A percentile compares a stretch with the other conserved stretches of the same genome.
These are phyloP conservation scores for Aspergillus terreus DNA, from an alignment of 2,329 filamentous ascomycete genomes.

Conservation along the genomic window DNA sequence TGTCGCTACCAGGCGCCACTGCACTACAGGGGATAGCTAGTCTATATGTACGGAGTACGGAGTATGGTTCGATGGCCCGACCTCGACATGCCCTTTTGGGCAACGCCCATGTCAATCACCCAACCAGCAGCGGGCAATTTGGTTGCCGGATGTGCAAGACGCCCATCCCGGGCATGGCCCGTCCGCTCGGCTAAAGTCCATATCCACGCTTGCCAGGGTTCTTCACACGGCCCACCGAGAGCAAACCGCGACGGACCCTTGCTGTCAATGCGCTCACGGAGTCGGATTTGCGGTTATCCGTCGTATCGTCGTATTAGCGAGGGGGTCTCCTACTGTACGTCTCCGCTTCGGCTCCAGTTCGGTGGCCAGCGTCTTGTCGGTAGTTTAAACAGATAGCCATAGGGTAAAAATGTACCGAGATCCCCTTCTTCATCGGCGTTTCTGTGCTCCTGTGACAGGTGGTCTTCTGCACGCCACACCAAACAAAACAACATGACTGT, in stretches of 20 bases:
- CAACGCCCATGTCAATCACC: background rate
- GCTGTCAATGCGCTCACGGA: background rate
- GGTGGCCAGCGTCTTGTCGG: too few relatives aligned
- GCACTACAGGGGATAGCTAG: too few relatives aligned
- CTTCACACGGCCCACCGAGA: background rate
- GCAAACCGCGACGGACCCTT: background rate
- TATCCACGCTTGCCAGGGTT: background rate
- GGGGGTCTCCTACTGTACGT: background rate
- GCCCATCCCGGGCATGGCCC: background rate
- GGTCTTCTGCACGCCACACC: background rate
- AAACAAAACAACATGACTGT: slow-evolving; percentile 19
- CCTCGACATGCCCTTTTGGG: background rate
- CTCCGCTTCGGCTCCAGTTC: slow-evolving; percentile 1
- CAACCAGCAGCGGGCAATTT: background rate
- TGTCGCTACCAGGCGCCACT: too few relatives aligned
- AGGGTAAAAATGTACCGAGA: too few relatives aligned
- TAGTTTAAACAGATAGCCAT: too few relatives aligned
- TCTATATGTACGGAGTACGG: too few relatives aligned
- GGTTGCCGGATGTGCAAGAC: background rate
- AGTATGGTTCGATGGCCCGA: too few relatives aligned
- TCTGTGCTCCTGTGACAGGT: background rate
- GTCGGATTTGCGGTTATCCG: background rate
- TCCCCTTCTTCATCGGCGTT: too few relatives aligned
- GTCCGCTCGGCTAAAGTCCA: background rate
- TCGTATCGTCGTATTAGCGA: slow-evolving; percentile 10